Percentiles rank a stretch among this genome's conserved stretches.
These are phyloP conservation scores for Populus euphratica DNA, from an alignment of 345 rosid species.

Conservation along the genomic window DNA sequence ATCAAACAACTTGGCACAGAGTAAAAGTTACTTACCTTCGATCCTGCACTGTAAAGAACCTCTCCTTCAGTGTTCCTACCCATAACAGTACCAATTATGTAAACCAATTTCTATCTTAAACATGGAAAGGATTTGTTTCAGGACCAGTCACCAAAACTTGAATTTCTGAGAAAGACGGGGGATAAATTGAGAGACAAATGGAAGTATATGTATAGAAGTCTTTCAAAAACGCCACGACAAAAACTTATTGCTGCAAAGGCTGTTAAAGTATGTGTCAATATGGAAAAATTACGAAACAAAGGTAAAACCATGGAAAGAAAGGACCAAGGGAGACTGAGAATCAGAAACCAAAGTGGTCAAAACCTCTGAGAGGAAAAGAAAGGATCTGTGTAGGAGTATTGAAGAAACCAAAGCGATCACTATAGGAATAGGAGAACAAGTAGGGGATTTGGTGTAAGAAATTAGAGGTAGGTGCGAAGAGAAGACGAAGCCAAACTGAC, in stretches of 20 bases:
- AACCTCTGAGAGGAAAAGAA: background rate
- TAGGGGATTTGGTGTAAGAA: background rate
- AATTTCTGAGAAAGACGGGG: background rate
- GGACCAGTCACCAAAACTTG: background rate
- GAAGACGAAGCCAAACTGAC: conserved; percentile 30
- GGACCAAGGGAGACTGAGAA: background rate
- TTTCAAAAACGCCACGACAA: background rate
- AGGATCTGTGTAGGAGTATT: background rate
- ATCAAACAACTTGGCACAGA: background rate
- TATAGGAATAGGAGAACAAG: background rate
- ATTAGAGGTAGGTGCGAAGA: conserved; percentile 9
- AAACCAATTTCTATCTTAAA: background rate
- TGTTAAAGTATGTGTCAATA: background rate
- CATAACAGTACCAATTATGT: conserved; percentile 13
- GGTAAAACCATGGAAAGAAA: background rate
- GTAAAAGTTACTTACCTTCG: conserved; percentile 30
- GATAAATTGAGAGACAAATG: background rate
- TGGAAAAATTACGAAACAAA: background rate
- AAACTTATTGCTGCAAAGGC: background rate
- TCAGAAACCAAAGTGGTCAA: background rate
- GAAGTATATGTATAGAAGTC: background rate
- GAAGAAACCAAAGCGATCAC: background rate
- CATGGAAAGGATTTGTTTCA: conserved; percentile 1
- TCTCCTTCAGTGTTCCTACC: conserved; percentile 30
- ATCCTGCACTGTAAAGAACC: conserved; percentile 26